Evolutionary conservation across 2,329 filamentous ascomycete genomes (phyloP).

Genomic region (Penicillium sp.): DNA sequence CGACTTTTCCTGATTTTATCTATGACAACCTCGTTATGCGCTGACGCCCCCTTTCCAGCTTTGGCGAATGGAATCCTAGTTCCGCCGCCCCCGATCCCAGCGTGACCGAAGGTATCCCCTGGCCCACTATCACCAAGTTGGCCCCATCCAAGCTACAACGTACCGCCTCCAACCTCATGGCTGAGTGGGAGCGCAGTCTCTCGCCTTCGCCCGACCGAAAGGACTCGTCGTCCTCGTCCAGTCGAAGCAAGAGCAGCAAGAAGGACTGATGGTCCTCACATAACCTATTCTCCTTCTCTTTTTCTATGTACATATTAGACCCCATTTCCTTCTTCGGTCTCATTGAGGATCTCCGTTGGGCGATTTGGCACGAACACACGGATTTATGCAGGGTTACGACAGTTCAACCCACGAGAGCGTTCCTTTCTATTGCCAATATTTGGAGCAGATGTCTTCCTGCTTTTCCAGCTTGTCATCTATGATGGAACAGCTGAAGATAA

Average conservation of each 20-base stretch:
- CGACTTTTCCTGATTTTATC: slow-evolving; percentile 24
- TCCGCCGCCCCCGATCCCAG: slow-evolving; percentile 30
- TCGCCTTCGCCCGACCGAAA: slow-evolving; percentile 48
- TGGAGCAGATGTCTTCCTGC: slow-evolving; percentile 9
- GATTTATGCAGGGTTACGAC: slow-evolving; percentile 36
- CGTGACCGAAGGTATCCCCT: slow-evolving; percentile 51
- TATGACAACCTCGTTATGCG: slow-evolving; percentile 29
- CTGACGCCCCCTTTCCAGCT: slow-evolving; percentile 33
- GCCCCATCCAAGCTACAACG: slow-evolving; percentile 74
- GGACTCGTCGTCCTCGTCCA: slow-evolving; percentile 16
- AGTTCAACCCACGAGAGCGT: slow-evolving; percentile 30
- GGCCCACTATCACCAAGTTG: slow-evolving; percentile 69
- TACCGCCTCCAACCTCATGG: slow-evolving; percentile 82
- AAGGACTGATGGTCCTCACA: slow-evolving; percentile 25
- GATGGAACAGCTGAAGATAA: not conserved
- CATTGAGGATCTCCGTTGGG: slow-evolving; percentile 17
- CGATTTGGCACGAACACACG: slow-evolving; percentile 21
- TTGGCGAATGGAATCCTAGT: slow-evolving; percentile 36
- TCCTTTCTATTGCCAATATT: slow-evolving; percentile 16
- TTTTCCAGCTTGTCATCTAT: slow-evolving; percentile 4
- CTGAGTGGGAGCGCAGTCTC: slow-evolving; percentile 83
- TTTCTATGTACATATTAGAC: slow-evolving; percentile 20
- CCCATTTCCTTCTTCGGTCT: slow-evolving; percentile 19
- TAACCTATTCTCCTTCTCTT: slow-evolving; percentile 4
- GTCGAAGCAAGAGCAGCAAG: slow-evolving; percentile 29